Evolutionary conservation across 1,139 yeast species (phyloP).

Genomic region (Yamadazyma taylorii): DNA sequence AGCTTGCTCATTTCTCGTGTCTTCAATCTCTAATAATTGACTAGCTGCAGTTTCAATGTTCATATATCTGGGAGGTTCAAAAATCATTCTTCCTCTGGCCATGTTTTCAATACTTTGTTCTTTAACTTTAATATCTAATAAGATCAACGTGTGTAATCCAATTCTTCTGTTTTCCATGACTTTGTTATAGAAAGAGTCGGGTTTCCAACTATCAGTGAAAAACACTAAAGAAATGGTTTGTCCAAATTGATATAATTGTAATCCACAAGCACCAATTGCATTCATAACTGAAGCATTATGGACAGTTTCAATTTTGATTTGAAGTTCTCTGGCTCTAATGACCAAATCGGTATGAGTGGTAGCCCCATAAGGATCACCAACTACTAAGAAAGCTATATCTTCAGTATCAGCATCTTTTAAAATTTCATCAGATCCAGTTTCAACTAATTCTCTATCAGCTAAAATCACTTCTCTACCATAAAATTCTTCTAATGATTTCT

Average conservation of each 20-base stretch:
- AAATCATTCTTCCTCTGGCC: constrained; percentile 89
- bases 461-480: constrained; percentile 83
- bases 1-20: constrained; percentile 66
- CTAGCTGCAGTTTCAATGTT: constrained; percentile 83
- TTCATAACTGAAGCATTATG: constrained; percentile 98
- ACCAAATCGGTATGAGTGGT: constrained; percentile 96
- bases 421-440: constrained; percentile 81
- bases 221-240: constrained; percentile 95
- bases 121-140: constrained; percentile 92
- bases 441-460: constrained; percentile 95
- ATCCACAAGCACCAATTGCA: constrained; percentile 97
- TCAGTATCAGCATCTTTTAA: constrained; percentile 73
- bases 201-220: constrained; percentile 94
- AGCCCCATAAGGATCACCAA: constrained; percentile 98
- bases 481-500: constrained; percentile 65
- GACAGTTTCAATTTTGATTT: constrained; percentile 74
- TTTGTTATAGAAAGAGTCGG: constrained; percentile 91
- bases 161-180: constrained; percentile 83
- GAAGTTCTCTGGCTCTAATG: constrained; percentile 82
- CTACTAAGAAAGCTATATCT: constrained; percentile 91
- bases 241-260: constrained; percentile 92
- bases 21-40: constrained; percentile 87
- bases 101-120: constrained; percentile 94
- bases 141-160: constrained; percentile 86
- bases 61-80: constrained; percentile 98